phyloP scores from a whole-genome alignment of 2,329 filamentous ascomycete genomes.

The Corinectria fuckeliana region DNA sequence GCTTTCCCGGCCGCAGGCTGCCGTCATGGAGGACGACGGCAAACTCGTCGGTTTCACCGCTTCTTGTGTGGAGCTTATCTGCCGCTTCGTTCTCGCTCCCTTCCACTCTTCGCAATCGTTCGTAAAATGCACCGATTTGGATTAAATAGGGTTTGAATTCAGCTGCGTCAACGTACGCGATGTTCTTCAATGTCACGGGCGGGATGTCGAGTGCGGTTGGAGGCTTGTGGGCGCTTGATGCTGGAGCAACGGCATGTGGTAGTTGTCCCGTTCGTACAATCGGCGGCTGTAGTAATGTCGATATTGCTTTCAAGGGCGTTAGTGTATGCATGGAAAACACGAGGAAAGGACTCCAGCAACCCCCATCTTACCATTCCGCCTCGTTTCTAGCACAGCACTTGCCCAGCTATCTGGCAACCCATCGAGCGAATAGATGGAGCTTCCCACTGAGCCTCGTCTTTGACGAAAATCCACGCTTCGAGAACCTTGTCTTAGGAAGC shows the following conservation, averaged over 20 bases:
- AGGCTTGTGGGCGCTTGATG: slow-evolving; percentile 76
- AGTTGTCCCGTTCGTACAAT: slow-evolving; percentile 88
- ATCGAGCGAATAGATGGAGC: too few species aligned
- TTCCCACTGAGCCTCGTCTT: too few species aligned
- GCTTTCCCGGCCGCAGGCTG: not conserved
- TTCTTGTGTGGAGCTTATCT: slow-evolving; percentile 51
- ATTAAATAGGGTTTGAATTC: slow-evolving; percentile 85
- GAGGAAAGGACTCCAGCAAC: too few species aligned
- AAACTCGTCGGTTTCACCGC: slow-evolving; percentile 43
- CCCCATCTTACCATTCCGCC: too few species aligned
- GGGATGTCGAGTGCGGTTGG: slow-evolving; percentile 93
- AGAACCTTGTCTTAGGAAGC: too few species aligned
- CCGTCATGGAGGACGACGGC: not conserved
- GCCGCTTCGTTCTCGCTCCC: slow-evolving; percentile 72
- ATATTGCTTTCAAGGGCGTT: slow-evolving; percentile 69
- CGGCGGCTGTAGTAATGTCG: slow-evolving; percentile 85
- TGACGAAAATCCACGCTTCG: too few species aligned
- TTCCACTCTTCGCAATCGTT: slow-evolving; percentile 84
- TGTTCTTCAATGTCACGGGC: slow-evolving; percentile 88
- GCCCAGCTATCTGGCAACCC: too few species aligned
- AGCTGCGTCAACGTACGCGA: slow-evolving; percentile 77
- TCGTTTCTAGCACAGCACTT: too few species aligned
- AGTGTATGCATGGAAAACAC: too few species aligned
- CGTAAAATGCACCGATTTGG: slow-evolving; percentile 86
- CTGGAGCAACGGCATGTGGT: slow-evolving; percentile 75